Evolutionary conservation across 2,329 filamentous ascomycete genomes (phyloP).

Genomic region (Scytalidium sp.): DNA sequence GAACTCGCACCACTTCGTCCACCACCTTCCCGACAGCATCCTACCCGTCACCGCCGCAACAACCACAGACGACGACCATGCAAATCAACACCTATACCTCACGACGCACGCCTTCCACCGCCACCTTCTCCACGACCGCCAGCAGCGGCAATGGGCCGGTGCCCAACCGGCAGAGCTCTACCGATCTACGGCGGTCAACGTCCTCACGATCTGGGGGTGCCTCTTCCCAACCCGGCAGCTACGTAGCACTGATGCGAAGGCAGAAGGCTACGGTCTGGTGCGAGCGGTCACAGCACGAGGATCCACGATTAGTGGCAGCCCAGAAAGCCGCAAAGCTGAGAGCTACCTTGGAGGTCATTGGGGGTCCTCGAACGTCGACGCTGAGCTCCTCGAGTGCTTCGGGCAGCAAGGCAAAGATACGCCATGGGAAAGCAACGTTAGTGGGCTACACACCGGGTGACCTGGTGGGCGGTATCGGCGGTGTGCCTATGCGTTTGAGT

Average conservation of each 20-base stretch:
- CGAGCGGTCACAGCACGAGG: constrained; percentile 88
- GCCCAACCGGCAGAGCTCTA: constrained; percentile 54
- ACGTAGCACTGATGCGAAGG: constrained; percentile 92
- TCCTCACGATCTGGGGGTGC: constrained; percentile 69
- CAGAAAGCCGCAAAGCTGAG: constrained; percentile 85
- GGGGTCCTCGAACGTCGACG: constrained; percentile 43
- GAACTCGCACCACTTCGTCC: constrained; percentile 37
- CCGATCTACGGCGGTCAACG: constrained; percentile 70
- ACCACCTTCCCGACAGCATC: constrained; percentile 20
- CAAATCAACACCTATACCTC: constrained; percentile 30
- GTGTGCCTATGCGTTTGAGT: constrained; percentile 86
- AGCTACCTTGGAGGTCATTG: constrained; percentile 79
- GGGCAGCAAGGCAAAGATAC: constrained; percentile 66
- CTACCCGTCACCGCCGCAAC: constrained; percentile 29
- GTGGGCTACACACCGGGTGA: constrained; percentile 77
- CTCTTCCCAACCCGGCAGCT: constrained; percentile 57
- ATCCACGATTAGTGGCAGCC: constrained; percentile 77
- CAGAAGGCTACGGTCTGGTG: constrained; percentile 99
- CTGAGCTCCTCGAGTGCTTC: constrained; percentile 32
- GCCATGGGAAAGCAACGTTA: constrained; percentile 75
- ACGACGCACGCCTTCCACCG: constrained; percentile 62
- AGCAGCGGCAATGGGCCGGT: constrained; percentile 42
- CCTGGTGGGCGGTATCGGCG: constrained; percentile 63
- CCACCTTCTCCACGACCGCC: constrained; percentile 68
- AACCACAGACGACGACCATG: constrained; percentile 25